phyloP scores from a whole-genome alignment of 352 stramenopile genomes.

The Globisporangium canariense region DNA sequence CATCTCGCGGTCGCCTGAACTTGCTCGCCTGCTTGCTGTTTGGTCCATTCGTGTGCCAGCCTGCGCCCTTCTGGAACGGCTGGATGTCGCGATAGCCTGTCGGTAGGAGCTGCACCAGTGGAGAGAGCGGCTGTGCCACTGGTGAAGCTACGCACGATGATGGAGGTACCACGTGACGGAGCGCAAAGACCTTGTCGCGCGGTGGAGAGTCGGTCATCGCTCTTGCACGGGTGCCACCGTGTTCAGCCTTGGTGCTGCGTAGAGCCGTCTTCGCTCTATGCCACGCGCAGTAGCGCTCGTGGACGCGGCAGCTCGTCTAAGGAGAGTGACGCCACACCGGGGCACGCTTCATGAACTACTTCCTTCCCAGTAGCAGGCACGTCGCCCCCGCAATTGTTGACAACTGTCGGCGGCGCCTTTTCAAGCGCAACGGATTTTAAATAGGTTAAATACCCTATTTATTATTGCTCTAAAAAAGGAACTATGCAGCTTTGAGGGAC shows the following conservation, averaged over 20 bases:
- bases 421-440: no score
- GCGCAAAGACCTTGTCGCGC: slow-evolving; percentile 22
- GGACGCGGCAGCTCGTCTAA: not conserved
- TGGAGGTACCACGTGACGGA: slow-evolving; percentile 9
- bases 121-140: slow-evolving; percentile 30
- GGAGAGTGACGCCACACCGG: not conserved
- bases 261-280: no score
- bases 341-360: not conserved
- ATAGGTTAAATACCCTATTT: no score
- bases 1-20: slow-evolving; percentile 19
- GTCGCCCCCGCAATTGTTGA: no score
- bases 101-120: slow-evolving; percentile 54
- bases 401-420: no score
- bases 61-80: slow-evolving; percentile 59
- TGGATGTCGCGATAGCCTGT: slow-evolving; percentile 71
- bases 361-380: no score
- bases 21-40: slow-evolving; percentile 16
- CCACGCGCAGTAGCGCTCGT: no score
- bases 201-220: slow-evolving; percentile 13
- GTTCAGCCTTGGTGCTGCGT: no score
- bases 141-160: not conserved
- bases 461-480: no score
- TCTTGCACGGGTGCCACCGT: no score
- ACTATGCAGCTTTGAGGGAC: not conserved
- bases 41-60: slow-evolving; percentile 61